phyloP scores from a whole-genome alignment of 345 rosid species.

The Pelargonium nanum region DNA sequence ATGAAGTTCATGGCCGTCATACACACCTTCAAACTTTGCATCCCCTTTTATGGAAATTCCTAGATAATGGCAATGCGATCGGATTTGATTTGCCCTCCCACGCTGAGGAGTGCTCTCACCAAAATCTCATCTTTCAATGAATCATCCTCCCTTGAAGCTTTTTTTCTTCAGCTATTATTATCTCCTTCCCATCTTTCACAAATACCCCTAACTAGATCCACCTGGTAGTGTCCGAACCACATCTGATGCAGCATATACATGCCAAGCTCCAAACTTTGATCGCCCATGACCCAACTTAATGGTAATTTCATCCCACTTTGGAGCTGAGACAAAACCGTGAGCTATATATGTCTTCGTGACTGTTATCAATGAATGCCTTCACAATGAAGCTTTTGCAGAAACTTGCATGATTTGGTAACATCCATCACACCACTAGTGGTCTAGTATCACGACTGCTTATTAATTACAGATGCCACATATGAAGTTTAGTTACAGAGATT shows the following conservation, averaged over 20 bases:
- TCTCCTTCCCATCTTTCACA: constrained; percentile 17
- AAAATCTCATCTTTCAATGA: constrained; percentile 41
- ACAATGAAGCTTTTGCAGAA: constrained; percentile 77
- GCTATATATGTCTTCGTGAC: constrained; percentile 71
- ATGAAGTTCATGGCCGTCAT: constrained; percentile 66
- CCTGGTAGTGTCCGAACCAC: constrained; percentile 66
- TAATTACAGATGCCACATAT: no score
- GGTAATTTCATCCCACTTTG: constrained; percentile 58
- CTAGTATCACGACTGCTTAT: no score
- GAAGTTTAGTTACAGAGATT: no score
- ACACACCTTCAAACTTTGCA: constrained; percentile 72
- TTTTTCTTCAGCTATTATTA: constrained; percentile 37
- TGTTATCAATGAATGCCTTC: constrained; percentile 73
- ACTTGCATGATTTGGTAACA: constrained; percentile 69
- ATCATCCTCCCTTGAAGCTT: constrained; percentile 18
- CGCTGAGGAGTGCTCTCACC: constrained; percentile 66
- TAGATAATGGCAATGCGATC: constrained; percentile 80
- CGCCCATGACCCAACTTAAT: constrained; percentile 89
- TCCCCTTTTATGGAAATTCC: constrained; percentile 75
- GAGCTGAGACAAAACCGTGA: constrained; percentile 46
- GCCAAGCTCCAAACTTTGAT: constrained; percentile 88
- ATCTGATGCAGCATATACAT: constrained; percentile 67
- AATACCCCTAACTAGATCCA: constrained; percentile 71
- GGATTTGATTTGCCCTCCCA: constrained; percentile 90
- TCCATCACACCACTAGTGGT: constrained; percentile 81